phyloP scores from a whole-genome alignment of 164 flowering plant genomes.

The Tetracentron sinense region DNA sequence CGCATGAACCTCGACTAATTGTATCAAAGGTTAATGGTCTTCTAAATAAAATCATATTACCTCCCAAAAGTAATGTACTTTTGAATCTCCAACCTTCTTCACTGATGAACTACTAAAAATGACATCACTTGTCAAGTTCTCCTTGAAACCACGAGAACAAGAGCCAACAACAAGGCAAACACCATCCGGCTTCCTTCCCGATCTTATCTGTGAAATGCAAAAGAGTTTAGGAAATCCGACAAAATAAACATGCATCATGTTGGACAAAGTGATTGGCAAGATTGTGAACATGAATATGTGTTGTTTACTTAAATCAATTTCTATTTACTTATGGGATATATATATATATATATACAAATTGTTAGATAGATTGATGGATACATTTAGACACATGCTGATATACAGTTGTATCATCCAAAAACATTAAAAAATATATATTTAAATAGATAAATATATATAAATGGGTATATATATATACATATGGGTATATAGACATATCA shows the following conservation, averaged over 20 bases:
- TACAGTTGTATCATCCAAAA: too few relatives aligned
- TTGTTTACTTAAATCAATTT: too few relatives aligned
- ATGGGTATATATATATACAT: too few relatives aligned
- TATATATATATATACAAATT: too few relatives aligned
- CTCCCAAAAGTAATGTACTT: constrained; percentile 91
- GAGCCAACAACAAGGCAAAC: constrained; percentile 93
- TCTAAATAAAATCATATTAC: constrained; percentile 30
- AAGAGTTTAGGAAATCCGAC: background rate
- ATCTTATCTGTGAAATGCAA: constrained; percentile 57
- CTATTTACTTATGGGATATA: too few relatives aligned
- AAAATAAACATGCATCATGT: background rate
- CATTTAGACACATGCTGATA: too few relatives aligned
- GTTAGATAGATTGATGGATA: too few relatives aligned
- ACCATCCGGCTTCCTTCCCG: constrained; percentile 89
- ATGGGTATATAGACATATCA: too few relatives aligned
- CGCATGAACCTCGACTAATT: background rate
- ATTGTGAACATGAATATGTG: background rate
- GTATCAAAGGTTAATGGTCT: background rate
- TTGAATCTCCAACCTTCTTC: constrained; percentile 56
- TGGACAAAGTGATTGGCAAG: background rate
- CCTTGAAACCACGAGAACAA: constrained; percentile 77
- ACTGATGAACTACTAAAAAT: constrained; percentile 70
- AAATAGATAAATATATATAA: too few relatives aligned
- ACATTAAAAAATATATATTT: too few relatives aligned
- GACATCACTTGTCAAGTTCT: constrained; percentile 76